Base-by-base conservation (phyloP, 2,329 filamentous ascomycete species). In the Magnaporthales sp. region DNA sequence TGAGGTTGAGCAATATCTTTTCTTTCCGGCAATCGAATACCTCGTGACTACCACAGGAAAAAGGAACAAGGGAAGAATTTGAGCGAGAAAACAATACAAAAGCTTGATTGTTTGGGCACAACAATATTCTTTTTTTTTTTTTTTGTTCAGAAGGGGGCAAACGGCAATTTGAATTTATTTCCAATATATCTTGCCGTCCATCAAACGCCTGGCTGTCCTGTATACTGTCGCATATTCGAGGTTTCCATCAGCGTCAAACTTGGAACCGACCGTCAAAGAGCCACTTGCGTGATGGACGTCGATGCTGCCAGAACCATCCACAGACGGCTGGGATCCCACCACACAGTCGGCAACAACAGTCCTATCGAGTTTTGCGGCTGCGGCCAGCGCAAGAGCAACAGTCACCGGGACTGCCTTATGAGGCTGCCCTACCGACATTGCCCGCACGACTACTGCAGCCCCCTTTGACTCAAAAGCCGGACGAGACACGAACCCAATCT, bases 361-460 rank as follows among this genome's bases (percentile, higher is more conserved):
- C 0, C 80, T 81, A 0, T 74, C 72, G 8, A 80, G 74, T 51
- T 75, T 74, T 7, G 75, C 74, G 1, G 79, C 78, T 0, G 78
- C 77, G 0, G 77, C 79, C 6, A 80, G 71, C 60, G 77, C 78
- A 24, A 81, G 69, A 15, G 77, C 77, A 29, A 80, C 70, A 4
- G 79, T 80, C 63, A 80, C 70, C 4, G 79, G 79, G 9, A 78
- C 74, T 1, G 79, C 78, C 70, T 78, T 80, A 68, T 81, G 79
- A 5, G 79, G 75, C 68, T 81, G 79, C 4, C 81, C 71, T 77
- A 84, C 72, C 70, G 80, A 77, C 73, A 84, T 65, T 4, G 82
- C 82, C 2, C 76, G 75, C 31, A 85, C 75, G 70, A 81, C 77
- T 1, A 78, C 71, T 1, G 51, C 66, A 8, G 67, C 32, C 72